Base-by-base conservation (phyloP, 805 yeast species). In the Candida nemodendra region DNA sequence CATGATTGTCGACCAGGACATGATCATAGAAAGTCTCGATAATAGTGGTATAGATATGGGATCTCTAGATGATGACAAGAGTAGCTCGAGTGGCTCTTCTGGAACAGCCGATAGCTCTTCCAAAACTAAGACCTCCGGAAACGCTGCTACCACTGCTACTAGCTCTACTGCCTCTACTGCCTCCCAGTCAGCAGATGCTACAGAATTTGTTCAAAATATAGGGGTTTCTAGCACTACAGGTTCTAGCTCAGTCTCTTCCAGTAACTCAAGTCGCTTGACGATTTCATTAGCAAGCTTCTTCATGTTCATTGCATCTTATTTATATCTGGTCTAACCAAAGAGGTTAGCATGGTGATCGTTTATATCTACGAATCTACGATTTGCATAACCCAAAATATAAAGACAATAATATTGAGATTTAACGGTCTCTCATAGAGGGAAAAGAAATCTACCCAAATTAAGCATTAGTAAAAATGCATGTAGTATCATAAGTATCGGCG, bases 21-120 rank as follows among this genome's bases (percentile, higher is more conserved):
- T 89, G 4, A 64, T 72, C 53, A 63, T 89, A 42, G 84, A 78
- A 11, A 69, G 76, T 29, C 54, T 60, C n/a, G 79, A 72, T 21
- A 85, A 80, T 21, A 68, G 81, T 19, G 96, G 96, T 9, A 65
- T 77, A 33, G 73, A 85, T 51, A 78, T 80, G 13, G 68, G 72
- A 34, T 62, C 65, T 5, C 64, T 58, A 18, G 48, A 41, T 15
- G 34, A 32, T 15, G 41, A 36, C 4, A 29, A 27, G 12, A 17
- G 23, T 25, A 23, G 12, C 8, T 18, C 31, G 4, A 13, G 29
- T 9, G 22, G 42, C n/a, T 28, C 42, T 4, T 8, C 39, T 9
- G 17, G 27, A 12, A 25, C 32, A 8, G 11, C 27, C n/a, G 19
- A 18, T 19, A 16, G 21, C 4, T 16, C 28, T 4, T 32, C 41